Evolutionary conservation across 2,329 filamentous ascomycete genomes (phyloP), one percentile per base, ranked within the genome.

Genomic region (Cryphonectria carpinicola): DNA sequence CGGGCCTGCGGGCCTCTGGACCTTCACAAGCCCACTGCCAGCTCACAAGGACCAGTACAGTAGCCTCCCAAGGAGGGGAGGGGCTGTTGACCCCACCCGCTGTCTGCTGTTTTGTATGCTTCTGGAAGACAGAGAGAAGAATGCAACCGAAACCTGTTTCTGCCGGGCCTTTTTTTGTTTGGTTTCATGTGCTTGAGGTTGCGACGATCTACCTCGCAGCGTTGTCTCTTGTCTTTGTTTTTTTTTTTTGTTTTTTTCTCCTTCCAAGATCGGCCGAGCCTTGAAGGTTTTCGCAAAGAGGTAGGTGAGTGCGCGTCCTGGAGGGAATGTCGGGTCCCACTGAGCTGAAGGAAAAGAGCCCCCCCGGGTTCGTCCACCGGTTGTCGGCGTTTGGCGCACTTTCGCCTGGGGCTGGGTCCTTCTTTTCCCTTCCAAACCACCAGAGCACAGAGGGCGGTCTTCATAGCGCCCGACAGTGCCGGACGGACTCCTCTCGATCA

Each of bases 251-350:
- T 3, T 5, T 17, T 11, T 10, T 39, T 32, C 63, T 65, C 63
- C 63, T 65, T 65, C 63, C 63, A 49, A 65, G 63, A 32, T 52
- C 28, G 63, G 63, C 17, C 28, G n/a, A 28, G 63, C 28, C 13
- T 25, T 62, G 35, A 43, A 35, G 5, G 43, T 17, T 35, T 46
- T 65, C 63, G 63, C 63, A 65, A 65, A 65, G 43, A 65, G 63
- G 63, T 65, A 65, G 63, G 63, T 65, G 63, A 61, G 35, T 61
- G 58, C 58, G 58, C 58, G 58, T 19, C 32, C 63, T 35, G 13
- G 22, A 13, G 17, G 25, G 41, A 37, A 35, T 14, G 10, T 46
- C 25, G 61, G 37, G 39, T 49, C 41, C 41, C 41, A 25, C 41
- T 52, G 62, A 17, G 32, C 61, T 46, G 61, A 64, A 46, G 61